A percentile compares a stretch with the other conserved stretches of the same genome.
Conservation (phyloP, 2,329 filamentous ascomycete species). For the Lecanicillium sp. region DNA sequence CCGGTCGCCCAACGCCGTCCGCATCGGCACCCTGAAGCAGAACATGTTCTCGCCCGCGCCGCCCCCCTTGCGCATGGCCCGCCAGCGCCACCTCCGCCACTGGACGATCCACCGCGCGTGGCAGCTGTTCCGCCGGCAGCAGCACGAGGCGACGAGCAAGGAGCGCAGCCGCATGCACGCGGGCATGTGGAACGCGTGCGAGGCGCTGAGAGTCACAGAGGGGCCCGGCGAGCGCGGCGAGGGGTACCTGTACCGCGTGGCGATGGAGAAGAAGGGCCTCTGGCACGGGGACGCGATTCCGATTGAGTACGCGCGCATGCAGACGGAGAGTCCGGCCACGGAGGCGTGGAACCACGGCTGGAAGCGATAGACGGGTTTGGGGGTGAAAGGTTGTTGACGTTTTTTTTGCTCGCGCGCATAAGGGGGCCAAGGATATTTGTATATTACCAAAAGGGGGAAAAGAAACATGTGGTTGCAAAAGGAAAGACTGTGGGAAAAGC, state of each 20-base stretch:
- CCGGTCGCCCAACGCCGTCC: conserved; percentile 33
- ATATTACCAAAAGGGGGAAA: too few species aligned
- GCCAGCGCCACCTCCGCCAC: conserved; percentile 82
- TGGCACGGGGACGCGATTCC: conserved; percentile 69
- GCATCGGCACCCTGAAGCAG: conserved; percentile 39
- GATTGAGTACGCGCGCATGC: conserved; percentile 81
- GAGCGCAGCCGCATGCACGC: conserved; percentile 77
- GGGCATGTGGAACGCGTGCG: conserved; percentile 77
- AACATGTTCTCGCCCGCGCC: conserved; percentile 48
- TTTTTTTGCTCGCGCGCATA: neutral
- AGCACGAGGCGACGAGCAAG: conserved; percentile 55
- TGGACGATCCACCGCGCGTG: conserved; percentile 99
- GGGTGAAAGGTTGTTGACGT: too few species aligned
- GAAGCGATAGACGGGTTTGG: conserved; percentile 51
- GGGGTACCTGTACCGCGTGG: conserved; percentile 75
- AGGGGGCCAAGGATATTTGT: too few species aligned
- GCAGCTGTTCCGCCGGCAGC: conserved; percentile 70
- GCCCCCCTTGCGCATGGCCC: conserved; percentile 77
- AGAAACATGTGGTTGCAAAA: too few species aligned
- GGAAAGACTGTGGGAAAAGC: too few species aligned
- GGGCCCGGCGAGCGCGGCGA: conserved; percentile 49
- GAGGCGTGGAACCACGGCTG: conserved; percentile 91
- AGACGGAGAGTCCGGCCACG: conserved; percentile 74
- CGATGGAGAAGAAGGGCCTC: conserved; percentile 85
- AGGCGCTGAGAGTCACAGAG: conserved; percentile 63